Evolutionary conservation across 164 flowering plant genomes (phyloP).

Genomic region (Magnolia sinica): DNA sequence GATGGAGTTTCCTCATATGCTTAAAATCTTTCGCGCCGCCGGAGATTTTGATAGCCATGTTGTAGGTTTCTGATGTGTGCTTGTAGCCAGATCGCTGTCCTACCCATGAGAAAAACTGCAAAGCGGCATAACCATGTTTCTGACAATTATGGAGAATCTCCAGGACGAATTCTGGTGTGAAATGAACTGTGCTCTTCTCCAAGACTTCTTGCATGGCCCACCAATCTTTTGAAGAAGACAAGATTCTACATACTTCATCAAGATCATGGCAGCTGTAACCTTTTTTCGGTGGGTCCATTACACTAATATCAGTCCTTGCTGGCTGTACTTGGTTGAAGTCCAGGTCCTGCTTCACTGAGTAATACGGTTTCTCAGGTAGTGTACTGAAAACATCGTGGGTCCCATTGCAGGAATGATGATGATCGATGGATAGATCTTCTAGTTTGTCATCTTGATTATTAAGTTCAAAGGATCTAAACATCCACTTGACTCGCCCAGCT

Average conservation of each 20-base stretch:
- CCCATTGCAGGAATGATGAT: constrained; percentile 1
- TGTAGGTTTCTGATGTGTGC: constrained; percentile 65
- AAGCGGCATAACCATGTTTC: constrained; percentile 40
- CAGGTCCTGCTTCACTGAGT: constrained; percentile 5
- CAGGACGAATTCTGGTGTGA: constrained; percentile 62
- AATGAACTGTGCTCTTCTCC: constrained; percentile 37
- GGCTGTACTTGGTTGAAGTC: constrained; percentile 18
- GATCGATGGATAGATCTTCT: constrained; percentile 6
- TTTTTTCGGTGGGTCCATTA: constrained; percentile 17
- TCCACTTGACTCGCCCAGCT: constrained; percentile 36
- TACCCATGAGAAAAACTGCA: constrained; percentile 76
- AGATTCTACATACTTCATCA: constrained; percentile 39
- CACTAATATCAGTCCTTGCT: background rate
- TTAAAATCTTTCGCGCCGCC: constrained; percentile 77
- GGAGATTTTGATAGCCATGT: constrained; percentile 75
- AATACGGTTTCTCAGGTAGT: background rate
- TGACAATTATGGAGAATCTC: constrained; percentile 44
- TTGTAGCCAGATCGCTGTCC: constrained; percentile 46
- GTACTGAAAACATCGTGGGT: constrained; percentile 9
- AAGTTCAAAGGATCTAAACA: constrained; percentile 26
- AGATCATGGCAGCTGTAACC: constrained; percentile 35
- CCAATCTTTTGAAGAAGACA: constrained; percentile 61
- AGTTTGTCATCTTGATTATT: constrained; percentile 21
- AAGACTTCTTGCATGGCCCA: constrained; percentile 43
- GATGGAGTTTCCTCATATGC: constrained; percentile 68